Evolutionary conservation across 306 rosid genomes (phyloP), one percentile per base, ranked within the genome.

Genomic region (Fagus sylvatica): DNA sequence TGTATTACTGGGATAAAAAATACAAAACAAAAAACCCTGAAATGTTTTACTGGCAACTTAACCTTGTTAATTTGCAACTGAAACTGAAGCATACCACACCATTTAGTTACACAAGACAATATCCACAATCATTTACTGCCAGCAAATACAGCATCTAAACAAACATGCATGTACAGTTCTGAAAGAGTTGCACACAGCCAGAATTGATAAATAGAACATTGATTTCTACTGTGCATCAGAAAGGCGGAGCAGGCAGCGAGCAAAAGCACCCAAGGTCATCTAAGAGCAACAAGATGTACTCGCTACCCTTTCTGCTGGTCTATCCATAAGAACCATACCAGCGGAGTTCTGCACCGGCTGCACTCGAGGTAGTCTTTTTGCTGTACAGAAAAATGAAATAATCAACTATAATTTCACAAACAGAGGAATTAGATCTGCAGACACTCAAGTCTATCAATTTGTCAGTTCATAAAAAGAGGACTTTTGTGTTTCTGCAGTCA

Each of bases 241-340:
- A 64, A 32, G 54, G 76, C 74, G 28, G 36, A 3, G 36, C 36
- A 11, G 60, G 72, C 41, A 17, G 68, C 6, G 34, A 46, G 62
- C 4, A 2, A 39, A 34, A n/a, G 80, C 56, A 51, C 53, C 81
- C 16, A 2, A 4, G 16, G 33, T 55, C 61, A 19, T 74, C 78
- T 78, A 87, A n/a, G 88, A 75, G 71, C 90, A 87, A 78, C 90
- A 87, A 16, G 90, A 78, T 1, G 88, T 70, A 34, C 84, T 83
- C 61, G 90, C 88, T 9, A 78, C 86, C 80, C 90, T 81, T 72
- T 87, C 90, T 12, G 88, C 74, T 36, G 90, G 90, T 76, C 88
- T 78, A 74, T 87, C 88, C 88, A 84, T 76, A 32, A 83, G 82
- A 77, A 87, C 90, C 90, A 87, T 87, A 61, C 90, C 88, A 7